These are phyloP conservation scores for Cladosporium velox DNA, from an alignment of 2,329 filamentous ascomycete species.

Conservation along the genomic window DNA sequence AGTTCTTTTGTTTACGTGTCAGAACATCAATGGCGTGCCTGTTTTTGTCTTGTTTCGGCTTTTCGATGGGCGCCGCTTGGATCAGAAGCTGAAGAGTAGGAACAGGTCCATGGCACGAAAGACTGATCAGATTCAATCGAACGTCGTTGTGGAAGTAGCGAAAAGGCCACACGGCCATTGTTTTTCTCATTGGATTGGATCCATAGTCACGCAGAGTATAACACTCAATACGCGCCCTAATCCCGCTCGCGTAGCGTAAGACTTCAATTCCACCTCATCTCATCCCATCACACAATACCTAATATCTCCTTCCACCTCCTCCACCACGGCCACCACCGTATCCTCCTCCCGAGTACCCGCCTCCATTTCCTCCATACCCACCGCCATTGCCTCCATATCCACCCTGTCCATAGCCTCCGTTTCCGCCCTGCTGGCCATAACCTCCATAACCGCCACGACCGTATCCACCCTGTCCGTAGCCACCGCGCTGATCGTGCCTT, in stretches of 20 bases:
- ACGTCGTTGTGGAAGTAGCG: neutral
- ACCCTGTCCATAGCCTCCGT: conserved; percentile 1
- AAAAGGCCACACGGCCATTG: neutral
- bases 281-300: neutral
- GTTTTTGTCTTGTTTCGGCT: no score
- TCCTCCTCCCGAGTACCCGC: neutral
- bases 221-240: neutral
- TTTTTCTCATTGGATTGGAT: neutral
- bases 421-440: conserved; percentile 22
- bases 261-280: neutral
- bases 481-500: conserved; percentile 27
- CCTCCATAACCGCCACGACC: conserved; percentile 32
- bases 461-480: conserved; percentile 27
- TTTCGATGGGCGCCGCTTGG: no score
- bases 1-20: no score
- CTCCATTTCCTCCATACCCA: neutral
- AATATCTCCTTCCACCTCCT: conserved; percentile 5
- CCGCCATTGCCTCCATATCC: conserved; percentile 5
- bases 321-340: neutral
- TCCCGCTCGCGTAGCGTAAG: neutral
- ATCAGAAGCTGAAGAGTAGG: neutral
- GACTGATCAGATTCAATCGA: neutral
- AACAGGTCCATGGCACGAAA: neutral
- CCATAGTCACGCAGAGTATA: no score
- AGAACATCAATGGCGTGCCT: neutral